Evolutionary conservation across 2,329 filamentous ascomycete genomes (phyloP).

Genomic region (Ophiostoma triangulosporum): DNA sequence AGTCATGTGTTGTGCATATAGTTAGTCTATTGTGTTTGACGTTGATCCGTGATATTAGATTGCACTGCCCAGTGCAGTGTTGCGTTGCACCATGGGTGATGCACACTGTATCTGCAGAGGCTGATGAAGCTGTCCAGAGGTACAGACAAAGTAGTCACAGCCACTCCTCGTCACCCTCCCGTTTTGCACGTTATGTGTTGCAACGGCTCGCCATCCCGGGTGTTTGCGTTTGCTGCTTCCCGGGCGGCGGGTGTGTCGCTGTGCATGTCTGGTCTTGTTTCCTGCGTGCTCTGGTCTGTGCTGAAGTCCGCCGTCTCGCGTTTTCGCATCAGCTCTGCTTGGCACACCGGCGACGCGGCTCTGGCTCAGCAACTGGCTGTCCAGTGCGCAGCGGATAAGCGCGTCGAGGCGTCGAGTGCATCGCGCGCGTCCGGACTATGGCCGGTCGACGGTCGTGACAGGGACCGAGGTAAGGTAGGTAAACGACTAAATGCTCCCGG

Average conservation of each 20-base stretch:
- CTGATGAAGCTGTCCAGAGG: neutral
- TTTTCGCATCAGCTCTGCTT: neutral
- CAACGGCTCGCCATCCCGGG: neutral
- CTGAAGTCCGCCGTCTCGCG: neutral
- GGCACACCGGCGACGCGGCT: neutral
- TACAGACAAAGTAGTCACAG: neutral
- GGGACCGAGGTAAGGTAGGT: too few relatives aligned
- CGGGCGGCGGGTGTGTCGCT: neutral
- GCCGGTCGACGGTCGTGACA: too few relatives aligned
- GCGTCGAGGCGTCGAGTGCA: too few relatives aligned
- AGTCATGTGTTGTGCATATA: neutral
- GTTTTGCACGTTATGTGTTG: neutral
- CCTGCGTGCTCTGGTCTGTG: neutral
- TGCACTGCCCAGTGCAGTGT: neutral
- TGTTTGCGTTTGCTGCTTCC: neutral
- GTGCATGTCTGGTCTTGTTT: neutral
- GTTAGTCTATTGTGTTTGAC: neutral
- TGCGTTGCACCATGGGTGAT: neutral
- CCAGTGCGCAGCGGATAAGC: neutral
- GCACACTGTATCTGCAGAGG: neutral
- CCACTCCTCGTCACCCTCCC: neutral
- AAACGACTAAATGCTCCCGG: neutral
- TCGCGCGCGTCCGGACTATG: too few relatives aligned
- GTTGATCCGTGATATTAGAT: neutral
- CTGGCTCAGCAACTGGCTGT: neutral